Evolutionary conservation across 805 yeast genomes (phyloP).

Genomic region (Metschnikowia chrysomelidarum): DNA sequence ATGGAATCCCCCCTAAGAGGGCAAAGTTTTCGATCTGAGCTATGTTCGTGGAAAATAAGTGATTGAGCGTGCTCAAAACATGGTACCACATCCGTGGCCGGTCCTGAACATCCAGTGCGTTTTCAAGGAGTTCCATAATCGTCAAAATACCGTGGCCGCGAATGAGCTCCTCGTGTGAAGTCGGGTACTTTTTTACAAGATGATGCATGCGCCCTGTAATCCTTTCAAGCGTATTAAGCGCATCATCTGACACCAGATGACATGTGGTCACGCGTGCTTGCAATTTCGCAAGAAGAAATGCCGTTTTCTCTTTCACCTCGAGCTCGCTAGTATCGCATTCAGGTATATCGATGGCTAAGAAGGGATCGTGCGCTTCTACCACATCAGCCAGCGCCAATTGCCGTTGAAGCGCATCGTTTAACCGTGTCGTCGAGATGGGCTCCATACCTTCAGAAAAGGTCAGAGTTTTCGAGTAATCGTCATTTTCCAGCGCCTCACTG

Average conservation of each 20-base stretch:
- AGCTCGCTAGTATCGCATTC: conserved; percentile 41
- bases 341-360: conserved; percentile 36
- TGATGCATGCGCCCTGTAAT: conserved; percentile 39
- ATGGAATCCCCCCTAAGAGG: conserved; percentile 44
- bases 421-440: conserved; percentile 1
- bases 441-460: conserved; percentile 1
- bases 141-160: conserved; percentile 43
- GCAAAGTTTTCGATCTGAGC: conserved; percentile 41
- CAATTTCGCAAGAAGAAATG: conserved; percentile 32
- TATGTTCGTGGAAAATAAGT: conserved; percentile 29
- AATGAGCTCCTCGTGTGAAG: conserved; percentile 38
- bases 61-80: conserved; percentile 33
- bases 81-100: conserved; percentile 37
- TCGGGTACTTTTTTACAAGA: conserved; percentile 37
- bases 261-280: conserved; percentile 30
- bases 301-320: conserved; percentile 42
- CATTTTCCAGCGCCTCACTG: conserved; percentile 20
- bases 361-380: conserved; percentile 36
- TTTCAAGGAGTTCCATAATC: conserved; percentile 38
- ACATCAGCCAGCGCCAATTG: conserved; percentile 4
- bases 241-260: conserved; percentile 31
- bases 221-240: conserved; percentile 28
- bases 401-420: conserved; percentile 5
- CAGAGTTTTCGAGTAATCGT: neutral
- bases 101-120: conserved; percentile 30